A percentile compares a stretch with the other conserved stretches of the same genome.
These are phyloP conservation scores for Rosa rugosa DNA, from an alignment of 306 rosid species.

Conservation along the genomic window DNA sequence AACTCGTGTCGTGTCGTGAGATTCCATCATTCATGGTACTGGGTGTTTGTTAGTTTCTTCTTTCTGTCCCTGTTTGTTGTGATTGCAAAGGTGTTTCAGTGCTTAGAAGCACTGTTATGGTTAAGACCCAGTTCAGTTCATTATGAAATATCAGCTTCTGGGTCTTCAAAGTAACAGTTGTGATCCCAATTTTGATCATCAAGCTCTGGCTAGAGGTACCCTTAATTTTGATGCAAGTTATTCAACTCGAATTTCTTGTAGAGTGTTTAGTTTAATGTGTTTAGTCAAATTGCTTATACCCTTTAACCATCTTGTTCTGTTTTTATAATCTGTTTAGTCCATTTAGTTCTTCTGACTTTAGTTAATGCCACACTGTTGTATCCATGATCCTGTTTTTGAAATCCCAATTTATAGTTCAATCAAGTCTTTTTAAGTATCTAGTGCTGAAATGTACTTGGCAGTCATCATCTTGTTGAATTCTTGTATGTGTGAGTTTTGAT, in stretches of 20 bases:
- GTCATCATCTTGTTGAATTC: slow-evolving; percentile 8
- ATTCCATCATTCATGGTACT: slow-evolving; percentile 10
- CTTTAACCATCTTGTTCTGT: neutral
- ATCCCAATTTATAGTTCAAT: neutral
- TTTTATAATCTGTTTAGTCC: neutral
- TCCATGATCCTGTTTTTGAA: neutral
- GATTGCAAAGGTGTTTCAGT: slow-evolving; percentile 22
- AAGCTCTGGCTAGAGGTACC: slow-evolving; percentile 7
- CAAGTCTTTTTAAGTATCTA: neutral
- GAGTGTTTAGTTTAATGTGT: neutral
- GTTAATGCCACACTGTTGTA: neutral
- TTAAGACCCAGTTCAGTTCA: slow-evolving; percentile 22
- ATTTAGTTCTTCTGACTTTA: neutral
- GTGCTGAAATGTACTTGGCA: neutral
- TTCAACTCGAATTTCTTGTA: neutral
- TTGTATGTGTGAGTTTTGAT: slow-evolving; percentile 18
- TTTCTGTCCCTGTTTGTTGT: slow-evolving; percentile 12
- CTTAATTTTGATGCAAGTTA: neutral
- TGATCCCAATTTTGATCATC: neutral
- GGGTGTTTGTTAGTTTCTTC: slow-evolving; percentile 8
- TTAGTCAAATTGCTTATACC: neutral
- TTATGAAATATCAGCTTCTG: slow-evolving; percentile 29
- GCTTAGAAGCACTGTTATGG: neutral
- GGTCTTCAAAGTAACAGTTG: slow-evolving; percentile 17
- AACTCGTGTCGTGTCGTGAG: slow-evolving; percentile 12